These are phyloP conservation scores for Diaporthe sp. DNA, from an alignment of 2,329 filamentous ascomycete species.

Conservation along the genomic window DNA sequence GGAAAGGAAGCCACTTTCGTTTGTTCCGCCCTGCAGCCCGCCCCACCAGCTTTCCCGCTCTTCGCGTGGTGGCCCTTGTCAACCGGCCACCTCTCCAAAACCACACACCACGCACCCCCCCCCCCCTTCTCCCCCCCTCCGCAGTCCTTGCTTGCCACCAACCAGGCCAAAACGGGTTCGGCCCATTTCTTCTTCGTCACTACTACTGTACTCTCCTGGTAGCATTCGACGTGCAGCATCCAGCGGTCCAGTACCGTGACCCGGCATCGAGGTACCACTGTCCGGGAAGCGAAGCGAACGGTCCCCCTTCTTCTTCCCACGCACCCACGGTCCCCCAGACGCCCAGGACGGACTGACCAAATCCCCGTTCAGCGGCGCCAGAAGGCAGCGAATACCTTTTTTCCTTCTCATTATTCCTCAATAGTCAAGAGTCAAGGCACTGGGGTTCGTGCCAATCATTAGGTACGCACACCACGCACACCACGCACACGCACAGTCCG, in stretches of 20 bases:
- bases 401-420: slow-evolving; percentile 47
- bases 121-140: slow-evolving; percentile 22
- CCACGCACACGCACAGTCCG: slow-evolving; percentile 57
- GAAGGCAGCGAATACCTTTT: slow-evolving; percentile 43
- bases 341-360: slow-evolving; percentile 38
- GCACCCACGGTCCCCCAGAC: slow-evolving; percentile 20
- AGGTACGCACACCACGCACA: slow-evolving; percentile 59
- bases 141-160: slow-evolving; percentile 40
- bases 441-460: slow-evolving; percentile 62
- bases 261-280: slow-evolving; percentile 35
- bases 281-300: slow-evolving; percentile 41
- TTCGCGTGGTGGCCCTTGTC: slow-evolving; percentile 39
- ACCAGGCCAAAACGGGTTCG: slow-evolving; percentile 37
- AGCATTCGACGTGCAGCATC: slow-evolving; percentile 24
- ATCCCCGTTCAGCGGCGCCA: slow-evolving; percentile 38
- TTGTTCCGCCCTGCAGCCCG: slow-evolving; percentile 32
- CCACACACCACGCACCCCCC: neutral
- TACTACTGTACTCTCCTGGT: slow-evolving; percentile 34
- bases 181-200: slow-evolving; percentile 34
- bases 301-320: slow-evolving; percentile 23
- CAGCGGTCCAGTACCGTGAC: slow-evolving; percentile 33
- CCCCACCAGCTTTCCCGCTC: slow-evolving; percentile 37
- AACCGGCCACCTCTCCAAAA: slow-evolving; percentile 30
- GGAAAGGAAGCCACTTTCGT: slow-evolving; percentile 26
- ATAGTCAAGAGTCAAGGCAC: slow-evolving; percentile 39